phyloP scores from a whole-genome alignment of 331 rosid species.

The Stylosanthes scabra region DNA sequence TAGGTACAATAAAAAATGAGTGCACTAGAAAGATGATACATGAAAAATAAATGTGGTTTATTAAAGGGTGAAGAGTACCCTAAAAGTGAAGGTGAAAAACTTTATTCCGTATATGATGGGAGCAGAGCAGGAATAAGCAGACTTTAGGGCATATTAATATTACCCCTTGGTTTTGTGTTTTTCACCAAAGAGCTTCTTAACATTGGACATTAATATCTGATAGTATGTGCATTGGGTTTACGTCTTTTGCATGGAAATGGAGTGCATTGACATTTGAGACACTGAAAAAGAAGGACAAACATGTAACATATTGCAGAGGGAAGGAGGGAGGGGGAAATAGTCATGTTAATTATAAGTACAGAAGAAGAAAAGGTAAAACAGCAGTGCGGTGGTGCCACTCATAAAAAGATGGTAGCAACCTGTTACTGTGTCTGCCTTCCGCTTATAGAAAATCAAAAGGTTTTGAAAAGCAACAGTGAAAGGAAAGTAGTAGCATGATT shows the following conservation, averaged over 20 bases:
- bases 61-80: no score
- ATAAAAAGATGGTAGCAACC: no score
- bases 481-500: conserved; percentile 29
- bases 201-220: conserved; percentile 3
- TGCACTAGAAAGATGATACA: no score
- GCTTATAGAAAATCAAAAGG: conserved; percentile 32
- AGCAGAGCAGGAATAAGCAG: neutral
- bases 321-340: conserved; percentile 11
- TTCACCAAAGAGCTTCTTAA: conserved; percentile 21
- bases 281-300: conserved; percentile 25
- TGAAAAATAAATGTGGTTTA: no score
- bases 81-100: neutral
- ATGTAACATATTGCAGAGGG: no score
- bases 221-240: neutral
- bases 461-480: neutral
- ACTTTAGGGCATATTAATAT: neutral
- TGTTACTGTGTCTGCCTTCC: conserved; percentile 1
- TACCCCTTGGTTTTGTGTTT: neutral
- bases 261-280: conserved; percentile 9
- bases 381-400: conserved; percentile 18
- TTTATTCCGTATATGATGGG: neutral
- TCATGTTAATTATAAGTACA: conserved; percentile 14
- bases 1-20: no score
- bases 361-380: conserved; percentile 29
- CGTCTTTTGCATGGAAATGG: conserved; percentile 16